phyloP scores from a whole-genome alignment of 768 basidiomycete species.

The Mycena albidolilacea region DNA sequence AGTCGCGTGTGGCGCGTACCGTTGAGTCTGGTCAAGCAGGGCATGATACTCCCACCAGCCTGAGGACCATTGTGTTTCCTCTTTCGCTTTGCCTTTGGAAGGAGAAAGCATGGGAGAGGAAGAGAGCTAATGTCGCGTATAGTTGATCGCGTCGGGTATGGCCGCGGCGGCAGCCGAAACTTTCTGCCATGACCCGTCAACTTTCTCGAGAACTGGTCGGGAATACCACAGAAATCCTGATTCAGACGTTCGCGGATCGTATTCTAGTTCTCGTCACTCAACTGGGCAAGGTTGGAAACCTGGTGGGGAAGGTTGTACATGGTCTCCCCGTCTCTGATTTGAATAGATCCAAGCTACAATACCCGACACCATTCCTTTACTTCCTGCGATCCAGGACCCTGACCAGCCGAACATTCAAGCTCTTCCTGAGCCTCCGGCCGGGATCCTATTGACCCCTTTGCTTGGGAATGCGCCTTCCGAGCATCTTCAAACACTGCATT shows the following conservation, averaged over 20 bases:
- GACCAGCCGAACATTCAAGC: conserved; percentile 50
- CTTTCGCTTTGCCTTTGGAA: conserved; percentile 69
- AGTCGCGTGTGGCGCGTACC: conserved; percentile 54
- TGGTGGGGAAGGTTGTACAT: conserved; percentile 65
- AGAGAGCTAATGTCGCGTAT: conserved; percentile 30
- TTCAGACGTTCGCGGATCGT: conserved; percentile 87
- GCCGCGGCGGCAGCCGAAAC: neutral
- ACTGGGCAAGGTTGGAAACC: conserved; percentile 88
- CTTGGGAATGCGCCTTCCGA: conserved; percentile 83
- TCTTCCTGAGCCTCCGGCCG: conserved; percentile 76
- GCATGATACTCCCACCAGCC: conserved; percentile 85
- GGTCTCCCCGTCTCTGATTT: conserved; percentile 24
- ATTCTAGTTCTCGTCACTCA: conserved; percentile 92
- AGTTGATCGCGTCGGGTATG: neutral
- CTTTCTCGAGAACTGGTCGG: conserved; percentile 68
- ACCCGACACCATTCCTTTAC: conserved; percentile 72
- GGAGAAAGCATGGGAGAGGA: conserved; percentile 52
- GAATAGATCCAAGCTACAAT: conserved; percentile 85
- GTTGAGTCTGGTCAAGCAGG: conserved; percentile 68
- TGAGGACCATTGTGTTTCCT: conserved; percentile 68
- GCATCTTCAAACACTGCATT: conserved; percentile 79
- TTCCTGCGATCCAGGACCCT: conserved; percentile 55
- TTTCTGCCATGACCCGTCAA: conserved; percentile 62
- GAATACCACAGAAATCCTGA: conserved; percentile 76
- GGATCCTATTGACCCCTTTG: conserved; percentile 82